Evolutionary conservation across 768 basidiomycete genomes (phyloP).

Genomic region (Obba rivulosa): DNA sequence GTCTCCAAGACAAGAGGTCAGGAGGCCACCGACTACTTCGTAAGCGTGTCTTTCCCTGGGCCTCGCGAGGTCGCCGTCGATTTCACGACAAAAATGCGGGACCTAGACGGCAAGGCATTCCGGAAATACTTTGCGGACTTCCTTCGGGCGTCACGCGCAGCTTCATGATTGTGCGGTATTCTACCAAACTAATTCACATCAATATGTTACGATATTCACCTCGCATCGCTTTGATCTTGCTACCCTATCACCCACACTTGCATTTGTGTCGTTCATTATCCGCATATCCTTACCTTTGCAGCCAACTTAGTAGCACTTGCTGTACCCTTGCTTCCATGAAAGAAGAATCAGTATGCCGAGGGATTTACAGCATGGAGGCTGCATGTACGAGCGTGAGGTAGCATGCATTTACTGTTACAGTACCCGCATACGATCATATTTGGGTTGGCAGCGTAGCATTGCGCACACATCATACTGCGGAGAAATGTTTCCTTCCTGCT

Average conservation of each 20-base stretch:
- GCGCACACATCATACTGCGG: too few species aligned
- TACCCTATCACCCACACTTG: not conserved
- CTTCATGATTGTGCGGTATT: conserved; percentile 32
- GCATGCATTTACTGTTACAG: too few species aligned
- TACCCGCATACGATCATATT: too few species aligned
- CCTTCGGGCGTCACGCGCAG: conserved; percentile 60
- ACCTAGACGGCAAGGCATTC: conserved; percentile 70
- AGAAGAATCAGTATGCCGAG: too few species aligned
- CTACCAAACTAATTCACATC: conserved; percentile 1
- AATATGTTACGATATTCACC: conserved; percentile 2
- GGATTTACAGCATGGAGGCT: too few species aligned
- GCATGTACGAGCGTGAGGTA: too few species aligned
- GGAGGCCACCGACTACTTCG: conserved; percentile 81
- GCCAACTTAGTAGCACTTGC: not conserved
- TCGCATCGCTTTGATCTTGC: not conserved
- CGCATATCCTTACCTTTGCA: not conserved
- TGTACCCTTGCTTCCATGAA: not conserved
- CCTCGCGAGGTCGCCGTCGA: conserved; percentile 72
- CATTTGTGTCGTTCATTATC: not conserved
- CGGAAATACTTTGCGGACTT: conserved; percentile 86
- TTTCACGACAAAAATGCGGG: conserved; percentile 70
- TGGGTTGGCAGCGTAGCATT: too few species aligned
- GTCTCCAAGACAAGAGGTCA: conserved; percentile 71
- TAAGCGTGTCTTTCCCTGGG: conserved; percentile 76
- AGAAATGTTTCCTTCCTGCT: too few species aligned